Evolutionary conservation across 1,284 basidiomycete species (phyloP), one percentile per base, ranked within the genome.

Genomic region (Takashimella koratensis): DNA sequence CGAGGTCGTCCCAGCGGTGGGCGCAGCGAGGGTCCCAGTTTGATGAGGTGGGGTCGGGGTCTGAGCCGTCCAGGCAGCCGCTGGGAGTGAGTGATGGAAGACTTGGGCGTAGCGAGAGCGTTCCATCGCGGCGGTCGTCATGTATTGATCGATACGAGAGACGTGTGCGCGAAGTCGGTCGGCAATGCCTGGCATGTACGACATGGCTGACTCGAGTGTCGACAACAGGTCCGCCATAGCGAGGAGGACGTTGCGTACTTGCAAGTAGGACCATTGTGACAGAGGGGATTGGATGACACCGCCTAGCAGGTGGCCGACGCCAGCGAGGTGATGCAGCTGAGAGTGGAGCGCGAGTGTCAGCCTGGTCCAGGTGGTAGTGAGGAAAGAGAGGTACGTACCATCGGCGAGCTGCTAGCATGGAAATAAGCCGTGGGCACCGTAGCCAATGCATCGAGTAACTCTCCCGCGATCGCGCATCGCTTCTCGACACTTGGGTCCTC

Each of bases 221-320:
- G 63, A 49, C 2, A 74, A 59, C 13, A 74, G 60, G 51, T 74
- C 67, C 1, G 70, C 70, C 57, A 74, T 61, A 21, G 65, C 61
- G 24, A 73, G 60, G 2, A 76, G 55, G 6, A 74, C 68, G 13
- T 64, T 65, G 45, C 74, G 63, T 24, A 73, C 71, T 49, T 71
- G 68, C n/a, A 75, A 56, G 49, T 72, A 76, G 4, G 58, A 58
- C 46, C 63, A 67, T 21, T 71, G 68, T 0, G 68, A 70, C 2
- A 75, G 54, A 0, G 72, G 71, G 2, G 63, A 64, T 45, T 73
- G 70, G 40, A 74, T 71, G 45, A 74, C 68, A 13, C 62, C 57
- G 21, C 70, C 72, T 8, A 76, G 64, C n/a, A 76, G 64, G 48
- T 76, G 72, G 16, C 74, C 74, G 10, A 76, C 69, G 12, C 73